Percentiles rank a stretch among this genome's conserved stretches.
Evolutionary conservation across 345 rosid species (phyloP).

Genomic region (Garcia nutans): DNA sequence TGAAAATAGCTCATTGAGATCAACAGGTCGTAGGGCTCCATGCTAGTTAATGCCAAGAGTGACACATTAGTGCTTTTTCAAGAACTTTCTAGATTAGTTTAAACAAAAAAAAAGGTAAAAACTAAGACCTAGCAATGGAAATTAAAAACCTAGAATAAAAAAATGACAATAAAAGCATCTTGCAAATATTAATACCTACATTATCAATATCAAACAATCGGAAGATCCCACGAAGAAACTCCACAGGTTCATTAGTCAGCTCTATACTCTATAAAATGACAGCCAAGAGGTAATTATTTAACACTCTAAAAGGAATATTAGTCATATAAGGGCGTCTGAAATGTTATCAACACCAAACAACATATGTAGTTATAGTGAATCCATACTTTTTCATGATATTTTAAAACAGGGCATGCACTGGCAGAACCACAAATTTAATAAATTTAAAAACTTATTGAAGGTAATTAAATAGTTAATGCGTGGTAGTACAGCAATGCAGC

Average conservation of each 20-base stretch:
- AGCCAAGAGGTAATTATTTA: conserved; percentile 13
- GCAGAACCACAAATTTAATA: not conserved
- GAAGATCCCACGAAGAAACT: conserved; percentile 64
- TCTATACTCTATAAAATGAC: conserved; percentile 60
- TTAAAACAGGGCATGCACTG: not conserved
- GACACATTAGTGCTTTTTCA: conserved; percentile 12
- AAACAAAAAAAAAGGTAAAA: not conserved
- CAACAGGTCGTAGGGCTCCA: conserved; percentile 62
- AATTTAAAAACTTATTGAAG: not conserved
- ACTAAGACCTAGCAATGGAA: not conserved
- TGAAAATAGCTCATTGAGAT: conserved; percentile 66
- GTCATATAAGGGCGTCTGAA: not conserved
- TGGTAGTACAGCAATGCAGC: not conserved
- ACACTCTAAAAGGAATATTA: conserved; percentile 3
- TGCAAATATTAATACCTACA: conserved; percentile 40
- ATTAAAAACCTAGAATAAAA: not conserved
- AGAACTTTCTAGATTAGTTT: not conserved
- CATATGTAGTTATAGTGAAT: not conserved
- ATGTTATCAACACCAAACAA: not conserved
- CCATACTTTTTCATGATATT: not conserved
- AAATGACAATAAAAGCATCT: conserved; percentile 1
- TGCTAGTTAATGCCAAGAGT: conserved; percentile 46
- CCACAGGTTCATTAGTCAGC: conserved; percentile 58
- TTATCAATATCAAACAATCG: conserved; percentile 62
- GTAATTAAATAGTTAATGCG: not conserved